Base-by-base conservation (phyloP, 2,329 filamentous ascomycete genomes). In the Ophiocordyceps robertsii region DNA sequence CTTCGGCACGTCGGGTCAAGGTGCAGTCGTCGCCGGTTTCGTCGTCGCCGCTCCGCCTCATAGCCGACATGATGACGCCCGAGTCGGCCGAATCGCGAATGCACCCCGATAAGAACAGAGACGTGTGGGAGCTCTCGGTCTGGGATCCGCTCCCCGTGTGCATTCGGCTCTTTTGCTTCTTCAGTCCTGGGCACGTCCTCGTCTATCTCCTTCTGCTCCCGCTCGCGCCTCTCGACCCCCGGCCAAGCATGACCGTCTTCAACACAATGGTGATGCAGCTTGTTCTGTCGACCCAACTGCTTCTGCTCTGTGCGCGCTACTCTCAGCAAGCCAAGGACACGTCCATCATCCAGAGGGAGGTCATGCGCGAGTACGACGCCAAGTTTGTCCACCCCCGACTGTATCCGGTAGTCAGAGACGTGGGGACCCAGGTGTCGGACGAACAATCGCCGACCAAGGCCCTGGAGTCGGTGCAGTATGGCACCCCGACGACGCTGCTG, bases 121-220 rank as follows among this genome's bases (percentile, higher is more conserved):
- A 98, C 60, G 92, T 98, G 10, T 98, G 92, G 92, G 89, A 98
- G 62, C 65, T 98, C 40, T 76, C 82, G 2, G 73, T 96, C 7
- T 98, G 92, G 92, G 89, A 96, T 58, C 92, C 93, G 30, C 74
- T 90, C 38, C 87, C 89, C 2, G 72, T 94, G 31, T 87, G 80
- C 38, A 65, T 96, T 42, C 78, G 81, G 32, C 67, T 96, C 3
- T 88, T 95, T 56, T 92, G 86, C 53, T 69, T 92, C 35, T 96
- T 98, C 66, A 94, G 89, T 53, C 92, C 92, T 0, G 84, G 87
- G 0, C 93, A 98, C 63, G 75, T 94, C n/a, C 66, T 95, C 39
- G 74, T 95, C 27, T 95, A 98, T 64, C 82, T 82, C 70, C 72
- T 95, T 29, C 89, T 90, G 52, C 72, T 98, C 2, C 93, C 92